These are phyloP conservation scores for Lasiosphaeriaceae sp. DNA, from an alignment of 495 filamentous ascomycete genomes.

Conservation along the genomic window DNA sequence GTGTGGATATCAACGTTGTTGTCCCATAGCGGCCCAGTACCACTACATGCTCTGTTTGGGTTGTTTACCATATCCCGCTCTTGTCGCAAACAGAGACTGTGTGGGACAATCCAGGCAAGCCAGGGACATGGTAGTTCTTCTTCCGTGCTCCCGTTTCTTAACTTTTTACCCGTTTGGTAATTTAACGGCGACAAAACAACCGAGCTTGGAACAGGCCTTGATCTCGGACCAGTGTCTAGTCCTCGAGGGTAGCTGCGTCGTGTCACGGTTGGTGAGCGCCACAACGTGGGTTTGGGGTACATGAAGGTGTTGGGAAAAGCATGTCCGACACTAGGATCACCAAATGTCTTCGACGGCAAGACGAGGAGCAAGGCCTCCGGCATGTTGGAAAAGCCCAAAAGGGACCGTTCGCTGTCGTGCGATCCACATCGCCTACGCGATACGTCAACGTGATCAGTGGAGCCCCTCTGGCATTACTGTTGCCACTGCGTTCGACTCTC, in stretches of 20 bases:
- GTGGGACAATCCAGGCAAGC: background rate
- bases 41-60: background rate
- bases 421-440: background rate
- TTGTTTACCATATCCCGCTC: background rate
- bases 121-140: background rate
- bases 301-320: background rate
- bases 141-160: background rate
- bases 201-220: background rate
- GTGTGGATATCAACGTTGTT: background rate
- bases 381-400: background rate
- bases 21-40: background rate
- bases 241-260: conserved; percentile 12
- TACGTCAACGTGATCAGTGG: background rate
- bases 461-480: background rate
- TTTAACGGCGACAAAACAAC: conserved; percentile 1
- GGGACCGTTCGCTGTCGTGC: background rate
- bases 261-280: conserved; percentile 10
- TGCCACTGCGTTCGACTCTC: background rate
- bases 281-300: conserved; percentile 10
- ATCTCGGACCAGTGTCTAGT: conserved; percentile 8
- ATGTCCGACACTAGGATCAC: background rate
- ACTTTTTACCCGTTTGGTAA: background rate
- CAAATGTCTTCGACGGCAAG: background rate
- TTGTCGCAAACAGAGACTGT: background rate
- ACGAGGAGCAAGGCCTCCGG: background rate